Evolutionary conservation across 2,329 filamentous ascomycete species (phyloP).

Genomic region (Verticillium nonalfalfae): DNA sequence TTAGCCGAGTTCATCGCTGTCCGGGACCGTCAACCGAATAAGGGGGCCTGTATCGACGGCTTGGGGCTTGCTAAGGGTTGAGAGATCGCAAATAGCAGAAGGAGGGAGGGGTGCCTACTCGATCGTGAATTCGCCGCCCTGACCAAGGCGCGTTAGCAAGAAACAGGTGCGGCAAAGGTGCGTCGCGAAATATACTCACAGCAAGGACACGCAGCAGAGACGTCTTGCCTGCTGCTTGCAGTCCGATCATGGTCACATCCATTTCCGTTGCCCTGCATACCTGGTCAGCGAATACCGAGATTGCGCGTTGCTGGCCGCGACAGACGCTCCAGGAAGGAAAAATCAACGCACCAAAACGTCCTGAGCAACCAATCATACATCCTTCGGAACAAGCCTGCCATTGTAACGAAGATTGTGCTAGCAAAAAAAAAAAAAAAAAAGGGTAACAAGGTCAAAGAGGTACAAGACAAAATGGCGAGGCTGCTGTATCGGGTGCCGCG

Average conservation of each 20-base stretch:
- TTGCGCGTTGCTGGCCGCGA: neutral
- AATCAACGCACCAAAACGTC: conserved; percentile 78
- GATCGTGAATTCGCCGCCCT: conserved; percentile 98
- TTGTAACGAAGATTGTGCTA: conserved; percentile 31
- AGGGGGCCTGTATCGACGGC: neutral
- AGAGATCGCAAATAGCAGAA: conserved; percentile 7
- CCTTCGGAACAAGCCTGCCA: conserved; percentile 88
- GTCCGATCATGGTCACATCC: conserved; percentile 98
- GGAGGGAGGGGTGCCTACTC: conserved; percentile 63
- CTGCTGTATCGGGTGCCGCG: neutral
- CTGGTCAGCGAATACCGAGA: neutral
- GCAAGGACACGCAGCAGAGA: conserved; percentile 88
- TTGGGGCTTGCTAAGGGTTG: neutral
- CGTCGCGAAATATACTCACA: conserved; percentile 52
- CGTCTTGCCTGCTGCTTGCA: conserved; percentile 98
- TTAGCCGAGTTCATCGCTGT: conserved; percentile 10
- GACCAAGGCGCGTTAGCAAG: conserved; percentile 24
- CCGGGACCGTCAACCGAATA: neutral
- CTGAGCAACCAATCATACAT: conserved; percentile 98
- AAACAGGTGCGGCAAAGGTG: conserved; percentile 10
- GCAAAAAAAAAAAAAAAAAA: neutral
- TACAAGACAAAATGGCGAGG: neutral
- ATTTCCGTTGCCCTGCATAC: conserved; percentile 85
- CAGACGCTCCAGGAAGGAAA: neutral
- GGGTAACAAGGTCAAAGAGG: neutral